Base-by-base conservation (phyloP, 2,329 filamentous ascomycete species). In the Penicillium sp. region DNA sequence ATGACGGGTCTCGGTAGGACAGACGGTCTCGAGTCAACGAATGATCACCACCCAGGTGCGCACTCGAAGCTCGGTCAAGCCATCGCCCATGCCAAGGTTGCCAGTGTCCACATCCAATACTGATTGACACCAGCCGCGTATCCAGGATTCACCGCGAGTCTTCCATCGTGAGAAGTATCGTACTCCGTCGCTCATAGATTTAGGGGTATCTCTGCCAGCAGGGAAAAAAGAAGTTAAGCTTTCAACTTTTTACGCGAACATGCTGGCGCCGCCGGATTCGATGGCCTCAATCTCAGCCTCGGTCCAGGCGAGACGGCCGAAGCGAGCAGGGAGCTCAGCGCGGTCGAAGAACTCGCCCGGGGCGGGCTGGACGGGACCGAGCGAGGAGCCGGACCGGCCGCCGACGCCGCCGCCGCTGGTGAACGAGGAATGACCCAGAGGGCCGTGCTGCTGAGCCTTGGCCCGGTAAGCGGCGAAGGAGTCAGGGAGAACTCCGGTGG, bases 241-340 rank as follows among this genome's bases (percentile, higher is more conserved):
- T 24, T 25, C 23, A 5, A 20, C 33, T 37, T 37, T 61, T 68
- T 70, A 82, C 55, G 73, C 77, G 60, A 76, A 79, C 58, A 83
- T 63, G 64, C 81, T 86, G 29, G 92, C 93, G 49, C 93, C 93
- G 47, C 91, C 93, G 48, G 89, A 93, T 81, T 96, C 90, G 65
- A 98, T 81, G 20, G 90, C 91, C 72, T 97, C 93, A 53, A 98
- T 98, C 81, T 98, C 93, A 38, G 84, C 84, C 61, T 84, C 73
- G 32, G 81, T 85, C 74, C 91, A 87, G 10, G 83, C 80, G 42
- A 81, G 76, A 57, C 89, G 81, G 65, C 85, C 83, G 81, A 96
- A 98, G 63, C 92, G 83, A 55, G 78, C 69, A 15, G 93, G 92
- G 23, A 98, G 83, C 74, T 98, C 88, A 61, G 83, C 88, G 61